These are phyloP conservation scores for Schizophyllum commune DNA, from an alignment of 1,284 basidiomycete genomes.

Conservation along the genomic window DNA sequence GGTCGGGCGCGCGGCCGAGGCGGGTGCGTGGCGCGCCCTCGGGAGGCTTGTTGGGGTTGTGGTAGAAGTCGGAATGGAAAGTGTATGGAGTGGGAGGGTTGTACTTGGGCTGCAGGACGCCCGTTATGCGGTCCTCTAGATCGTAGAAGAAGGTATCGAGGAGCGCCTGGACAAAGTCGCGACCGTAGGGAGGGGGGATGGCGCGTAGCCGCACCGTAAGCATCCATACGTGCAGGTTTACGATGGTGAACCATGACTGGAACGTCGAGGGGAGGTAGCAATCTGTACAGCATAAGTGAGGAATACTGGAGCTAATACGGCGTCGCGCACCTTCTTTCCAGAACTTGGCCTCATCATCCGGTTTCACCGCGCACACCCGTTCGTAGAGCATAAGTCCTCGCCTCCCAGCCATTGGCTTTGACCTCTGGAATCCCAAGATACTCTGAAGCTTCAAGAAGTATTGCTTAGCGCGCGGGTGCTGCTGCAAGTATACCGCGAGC, in stretches of 20 bases:
- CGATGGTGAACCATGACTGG: slow-evolving; percentile 96
- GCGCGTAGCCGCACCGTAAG: slow-evolving; percentile 84
- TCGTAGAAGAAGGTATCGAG: slow-evolving; percentile 97
- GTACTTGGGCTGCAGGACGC: slow-evolving; percentile 60
- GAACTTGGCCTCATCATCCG: slow-evolving; percentile 56
- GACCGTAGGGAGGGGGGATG: slow-evolving; percentile 62
- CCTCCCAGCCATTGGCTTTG: slow-evolving; percentile 53
- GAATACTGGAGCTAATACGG: not conserved
- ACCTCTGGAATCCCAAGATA: slow-evolving; percentile 52
- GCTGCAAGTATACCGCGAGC: not conserved
- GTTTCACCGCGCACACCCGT: slow-evolving; percentile 43
- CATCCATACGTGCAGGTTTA: slow-evolving; percentile 90
- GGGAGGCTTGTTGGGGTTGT: slow-evolving; percentile 31
- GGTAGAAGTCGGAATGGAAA: slow-evolving; percentile 40
- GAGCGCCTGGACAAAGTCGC: slow-evolving; percentile 69
- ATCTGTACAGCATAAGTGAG: slow-evolving; percentile 36
- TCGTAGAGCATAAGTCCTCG: slow-evolving; percentile 54
- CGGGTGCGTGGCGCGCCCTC: slow-evolving; percentile 14
- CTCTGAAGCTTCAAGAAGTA: slow-evolving; percentile 44
- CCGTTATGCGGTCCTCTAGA: slow-evolving; percentile 84
- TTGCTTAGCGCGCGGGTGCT: not conserved
- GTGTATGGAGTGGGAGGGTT: slow-evolving; percentile 30
- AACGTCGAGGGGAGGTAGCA: slow-evolving; percentile 90
- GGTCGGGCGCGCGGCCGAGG: slow-evolving; percentile 57
- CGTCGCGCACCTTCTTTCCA: slow-evolving; percentile 55